These are phyloP conservation scores for Penicillium argentinense DNA, from an alignment of 495 filamentous ascomycete genomes.

Conservation along the genomic window DNA sequence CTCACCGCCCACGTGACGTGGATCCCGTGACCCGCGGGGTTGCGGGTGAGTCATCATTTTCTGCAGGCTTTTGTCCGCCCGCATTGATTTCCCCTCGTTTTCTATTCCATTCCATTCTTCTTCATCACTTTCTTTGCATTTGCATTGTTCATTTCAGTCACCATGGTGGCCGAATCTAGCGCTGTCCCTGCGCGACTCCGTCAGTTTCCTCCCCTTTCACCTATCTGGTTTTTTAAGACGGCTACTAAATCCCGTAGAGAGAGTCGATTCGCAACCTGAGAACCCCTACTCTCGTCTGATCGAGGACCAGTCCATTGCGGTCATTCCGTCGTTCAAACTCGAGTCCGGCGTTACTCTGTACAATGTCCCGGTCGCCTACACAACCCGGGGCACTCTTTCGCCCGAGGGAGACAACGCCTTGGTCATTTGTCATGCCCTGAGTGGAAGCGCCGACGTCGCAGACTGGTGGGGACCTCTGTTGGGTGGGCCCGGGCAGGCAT, in stretches of 20 bases:
- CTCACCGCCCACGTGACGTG: too few relatives aligned
- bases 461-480: conserved; percentile 99
- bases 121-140: conserved; percentile 4
- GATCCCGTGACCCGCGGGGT: too few relatives aligned
- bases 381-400: conserved; percentile 74
- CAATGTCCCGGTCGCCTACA: conserved; percentile 94
- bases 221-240: conserved; percentile 20
- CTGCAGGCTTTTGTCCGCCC: too few relatives aligned
- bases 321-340: conserved; percentile 87
- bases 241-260: conserved; percentile 68
- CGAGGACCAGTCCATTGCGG: conserved; percentile 77
- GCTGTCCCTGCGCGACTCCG: conserved; percentile 31
- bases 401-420: conserved; percentile 81
- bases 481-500: conserved; percentile 84
- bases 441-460: conserved; percentile 90
- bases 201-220: conserved; percentile 38
- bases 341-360: conserved; percentile 85
- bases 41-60: too few relatives aligned
- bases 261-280: conserved; percentile 70
- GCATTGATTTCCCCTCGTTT: conserved; percentile 4
- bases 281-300: conserved; percentile 90
- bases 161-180: conserved; percentile 32
- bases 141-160: conserved; percentile 6
- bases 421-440: conserved; percentile 96
- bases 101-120: not conserved